These are phyloP conservation scores for Ministeria vibrans DNA, from an alignment of 78 protist species.

Conservation along the genomic window DNA sequence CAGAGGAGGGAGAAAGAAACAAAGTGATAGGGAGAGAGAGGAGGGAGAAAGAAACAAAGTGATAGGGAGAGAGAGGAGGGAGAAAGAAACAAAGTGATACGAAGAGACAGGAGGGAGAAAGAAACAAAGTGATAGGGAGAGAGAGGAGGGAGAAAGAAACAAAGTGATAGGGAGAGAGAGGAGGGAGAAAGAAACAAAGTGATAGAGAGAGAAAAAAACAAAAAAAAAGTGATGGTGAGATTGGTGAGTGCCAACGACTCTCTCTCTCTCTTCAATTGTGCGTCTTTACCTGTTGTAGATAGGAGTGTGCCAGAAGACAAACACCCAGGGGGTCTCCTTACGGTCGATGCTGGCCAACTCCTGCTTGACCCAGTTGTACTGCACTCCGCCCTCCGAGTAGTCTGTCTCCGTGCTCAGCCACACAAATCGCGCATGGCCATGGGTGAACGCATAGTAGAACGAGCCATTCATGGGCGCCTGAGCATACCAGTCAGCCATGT, in stretches of 20 bases:
- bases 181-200: no score
- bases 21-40: no score
- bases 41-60: no score
- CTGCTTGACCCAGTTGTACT: background rate
- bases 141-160: no score
- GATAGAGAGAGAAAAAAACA: no score
- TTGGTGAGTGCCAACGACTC: no score
- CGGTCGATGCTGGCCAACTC: background rate
- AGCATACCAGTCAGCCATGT: background rate
- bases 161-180: no score
- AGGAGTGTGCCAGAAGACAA: background rate
- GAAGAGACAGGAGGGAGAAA: no score
- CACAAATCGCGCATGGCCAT: background rate
- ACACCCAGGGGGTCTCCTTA: background rate
- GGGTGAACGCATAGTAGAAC: background rate
- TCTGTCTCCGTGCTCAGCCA: background rate
- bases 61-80: no score
- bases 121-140: no score
- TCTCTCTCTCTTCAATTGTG: background rate
- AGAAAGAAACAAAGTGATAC: no score
- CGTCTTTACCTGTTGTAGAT: background rate
- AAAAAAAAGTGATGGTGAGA: no score
- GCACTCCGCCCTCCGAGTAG: background rate
- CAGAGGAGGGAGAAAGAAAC: background rate
- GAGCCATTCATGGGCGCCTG: background rate